Evolutionary conservation across 176 grass and related monocot species (phyloP).

Genomic region (Zea luxurians): DNA sequence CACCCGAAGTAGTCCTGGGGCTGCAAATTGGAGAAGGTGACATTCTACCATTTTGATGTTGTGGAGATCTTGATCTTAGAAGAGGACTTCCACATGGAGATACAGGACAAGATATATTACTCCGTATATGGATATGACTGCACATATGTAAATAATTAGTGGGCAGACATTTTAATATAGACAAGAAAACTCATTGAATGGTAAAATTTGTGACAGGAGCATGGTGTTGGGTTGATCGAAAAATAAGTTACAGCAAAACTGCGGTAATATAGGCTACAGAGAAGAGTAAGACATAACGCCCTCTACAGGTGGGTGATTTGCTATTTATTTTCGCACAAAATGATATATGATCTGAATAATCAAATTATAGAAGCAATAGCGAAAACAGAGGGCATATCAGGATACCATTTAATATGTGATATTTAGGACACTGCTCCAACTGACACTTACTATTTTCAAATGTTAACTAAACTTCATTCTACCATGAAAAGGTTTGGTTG

Average conservation of each 20-base stretch:
- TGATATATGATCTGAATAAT: neutral
- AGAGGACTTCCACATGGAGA: conserved; percentile 91
- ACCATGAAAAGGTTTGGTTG: conserved; percentile 10
- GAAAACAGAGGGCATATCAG: conserved; percentile 10
- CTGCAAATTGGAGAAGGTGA: conserved; percentile 96
- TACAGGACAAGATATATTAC: conserved; percentile 96
- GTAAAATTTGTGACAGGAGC: conserved; percentile 10
- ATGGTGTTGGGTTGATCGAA: neutral
- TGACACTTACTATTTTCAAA: conserved; percentile 18
- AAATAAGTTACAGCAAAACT: conserved; percentile 29
- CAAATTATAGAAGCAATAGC: conserved; percentile 1
- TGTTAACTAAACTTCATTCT: conserved; percentile 8
- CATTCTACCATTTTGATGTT: conserved; percentile 72
- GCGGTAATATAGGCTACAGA: conserved; percentile 16
- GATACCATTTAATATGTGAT: conserved; percentile 20
- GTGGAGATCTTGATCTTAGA: conserved; percentile 81
- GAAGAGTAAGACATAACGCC: conserved; percentile 26
- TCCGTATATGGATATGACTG: conserved; percentile 74
- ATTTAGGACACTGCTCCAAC: neutral
- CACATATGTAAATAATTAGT: conserved; percentile 38
- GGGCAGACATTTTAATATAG: conserved; percentile 4
- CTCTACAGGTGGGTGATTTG: neutral
- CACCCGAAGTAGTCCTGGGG: conserved; percentile 82
- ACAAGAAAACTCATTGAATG: conserved; percentile 25
- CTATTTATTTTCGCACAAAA: conserved; percentile 22